Evolutionary conservation across 2,329 filamentous ascomycete genomes (phyloP).

Genomic region (Pezicula carpinea): DNA sequence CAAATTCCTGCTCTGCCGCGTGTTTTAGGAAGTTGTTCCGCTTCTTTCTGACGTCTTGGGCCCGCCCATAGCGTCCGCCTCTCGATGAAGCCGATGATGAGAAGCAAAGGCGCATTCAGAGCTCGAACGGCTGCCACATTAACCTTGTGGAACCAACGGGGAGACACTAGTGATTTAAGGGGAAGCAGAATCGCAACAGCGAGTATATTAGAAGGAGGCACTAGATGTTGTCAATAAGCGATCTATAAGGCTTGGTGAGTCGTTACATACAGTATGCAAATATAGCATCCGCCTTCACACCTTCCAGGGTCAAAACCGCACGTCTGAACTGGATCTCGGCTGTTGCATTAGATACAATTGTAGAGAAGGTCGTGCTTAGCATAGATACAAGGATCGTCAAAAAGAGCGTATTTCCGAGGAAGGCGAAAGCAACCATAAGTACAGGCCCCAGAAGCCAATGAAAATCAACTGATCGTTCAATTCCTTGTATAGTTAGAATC

Average conservation of each 20-base stretch:
- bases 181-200: constrained; percentile 71
- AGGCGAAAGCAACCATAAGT: constrained; percentile 79
- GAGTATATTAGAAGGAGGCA: constrained; percentile 75
- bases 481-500: constrained; percentile 28
- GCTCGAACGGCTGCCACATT: constrained; percentile 72
- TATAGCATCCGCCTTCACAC: constrained; percentile 78
- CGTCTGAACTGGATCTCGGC: constrained; percentile 82
- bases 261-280: constrained; percentile 56
- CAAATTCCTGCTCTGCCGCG: constrained; percentile 16
- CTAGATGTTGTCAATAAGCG: background rate
- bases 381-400: constrained; percentile 86
- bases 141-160: constrained; percentile 86
- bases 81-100: constrained; percentile 67
- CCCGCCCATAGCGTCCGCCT: constrained; percentile 60
- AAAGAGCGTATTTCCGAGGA: constrained; percentile 82
- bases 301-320: constrained; percentile 77
- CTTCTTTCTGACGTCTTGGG: constrained; percentile 13
- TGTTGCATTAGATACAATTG: constrained; percentile 69
- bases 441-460: constrained; percentile 75
- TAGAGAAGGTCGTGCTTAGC: constrained; percentile 78
- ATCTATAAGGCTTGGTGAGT: background rate
- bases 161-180: constrained; percentile 71
- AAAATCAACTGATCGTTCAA: constrained; percentile 59
- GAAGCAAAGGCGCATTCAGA: constrained; percentile 70
- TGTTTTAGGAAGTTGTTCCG: constrained; percentile 18